Evolutionary conservation across 2,329 filamentous ascomycete genomes (phyloP).

Genomic region (Alternaria postmessia): DNA sequence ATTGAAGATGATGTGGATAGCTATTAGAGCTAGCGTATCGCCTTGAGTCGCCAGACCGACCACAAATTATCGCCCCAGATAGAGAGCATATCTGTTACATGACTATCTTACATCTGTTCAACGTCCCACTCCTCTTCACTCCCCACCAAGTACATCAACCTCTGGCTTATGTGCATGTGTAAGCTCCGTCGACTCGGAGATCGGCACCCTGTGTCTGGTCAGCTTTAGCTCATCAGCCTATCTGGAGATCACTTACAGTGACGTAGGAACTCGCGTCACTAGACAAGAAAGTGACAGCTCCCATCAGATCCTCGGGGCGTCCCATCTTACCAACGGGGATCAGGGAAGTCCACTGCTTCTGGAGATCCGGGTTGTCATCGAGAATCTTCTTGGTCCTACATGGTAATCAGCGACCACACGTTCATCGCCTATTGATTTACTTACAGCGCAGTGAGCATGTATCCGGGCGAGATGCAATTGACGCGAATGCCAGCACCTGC

Average conservation of each 20-base stretch:
- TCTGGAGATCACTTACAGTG: conserved; percentile 32
- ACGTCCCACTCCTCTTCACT: neutral
- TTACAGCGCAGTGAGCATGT: conserved; percentile 94
- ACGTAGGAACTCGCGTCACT: conserved; percentile 70
- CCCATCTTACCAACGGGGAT: conserved; percentile 97
- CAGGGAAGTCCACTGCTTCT: conserved; percentile 87
- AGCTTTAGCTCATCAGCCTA: conserved; percentile 31
- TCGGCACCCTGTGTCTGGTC: conserved; percentile 66
- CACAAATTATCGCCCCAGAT: neutral
- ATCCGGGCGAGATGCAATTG: conserved; percentile 94
- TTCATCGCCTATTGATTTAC: conserved; percentile 43
- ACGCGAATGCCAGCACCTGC: conserved; percentile 86
- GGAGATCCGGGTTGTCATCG: conserved; percentile 88
- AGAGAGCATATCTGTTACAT: neutral
- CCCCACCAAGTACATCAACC: neutral
- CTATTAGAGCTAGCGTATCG: neutral
- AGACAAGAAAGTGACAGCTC: conserved; percentile 84
- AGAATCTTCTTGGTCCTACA: conserved; percentile 89
- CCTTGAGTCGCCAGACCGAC: neutral
- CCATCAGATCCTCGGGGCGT: conserved; percentile 89
- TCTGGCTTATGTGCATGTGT: conserved; percentile 71
- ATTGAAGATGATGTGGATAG: neutral
- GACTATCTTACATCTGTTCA: neutral
- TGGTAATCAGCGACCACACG: conserved; percentile 21
- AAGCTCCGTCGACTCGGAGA: conserved; percentile 85